Percentiles rank a stretch among this genome's conserved stretches.
Evolutionary conservation across 441 rosid genomes (phyloP).

Genomic region (Dalechampia spathulata): DNA sequence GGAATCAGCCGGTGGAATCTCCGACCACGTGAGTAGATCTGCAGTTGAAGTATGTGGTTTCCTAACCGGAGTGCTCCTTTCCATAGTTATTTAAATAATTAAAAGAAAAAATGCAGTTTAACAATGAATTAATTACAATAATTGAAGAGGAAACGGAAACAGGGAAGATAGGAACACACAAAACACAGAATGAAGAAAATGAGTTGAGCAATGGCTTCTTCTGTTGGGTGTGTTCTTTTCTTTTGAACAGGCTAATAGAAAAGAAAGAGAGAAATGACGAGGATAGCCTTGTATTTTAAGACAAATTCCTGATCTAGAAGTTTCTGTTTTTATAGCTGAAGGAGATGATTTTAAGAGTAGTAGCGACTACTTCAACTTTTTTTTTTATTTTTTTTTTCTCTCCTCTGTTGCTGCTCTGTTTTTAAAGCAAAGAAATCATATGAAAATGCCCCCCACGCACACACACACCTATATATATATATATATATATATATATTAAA

Average conservation of each 20-base stretch:
- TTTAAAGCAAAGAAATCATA: constrained; percentile 27
- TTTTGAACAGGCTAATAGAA: too few relatives aligned
- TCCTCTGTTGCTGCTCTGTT: constrained; percentile 16
- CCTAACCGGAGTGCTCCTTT: constrained; percentile 83
- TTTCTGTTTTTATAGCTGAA: constrained; percentile 8
- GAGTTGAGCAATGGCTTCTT: not conserved
- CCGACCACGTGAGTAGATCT: constrained; percentile 99
- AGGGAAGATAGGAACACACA: not conserved
- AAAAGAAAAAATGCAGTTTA: too few relatives aligned
- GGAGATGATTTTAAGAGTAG: constrained; percentile 8
- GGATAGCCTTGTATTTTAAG: constrained; percentile 8
- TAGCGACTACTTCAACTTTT: constrained; percentile 19
- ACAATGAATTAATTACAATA: too few relatives aligned
- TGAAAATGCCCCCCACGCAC: not conserved
- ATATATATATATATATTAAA: too few relatives aligned
- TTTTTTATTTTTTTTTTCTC: too few relatives aligned
- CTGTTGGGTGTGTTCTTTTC: not conserved
- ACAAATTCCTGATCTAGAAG: constrained; percentile 22
- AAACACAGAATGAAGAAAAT: not conserved
- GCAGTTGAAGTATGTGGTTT: constrained; percentile 84
- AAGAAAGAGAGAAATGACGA: constrained; percentile 22
- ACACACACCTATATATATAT: not conserved
- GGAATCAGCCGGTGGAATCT: constrained; percentile 50
- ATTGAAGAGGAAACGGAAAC: not conserved
- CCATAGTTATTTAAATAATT: too few relatives aligned